Base-by-base conservation (phyloP, 345 rosid species). In the Eucalyptus erythrocorys region DNA sequence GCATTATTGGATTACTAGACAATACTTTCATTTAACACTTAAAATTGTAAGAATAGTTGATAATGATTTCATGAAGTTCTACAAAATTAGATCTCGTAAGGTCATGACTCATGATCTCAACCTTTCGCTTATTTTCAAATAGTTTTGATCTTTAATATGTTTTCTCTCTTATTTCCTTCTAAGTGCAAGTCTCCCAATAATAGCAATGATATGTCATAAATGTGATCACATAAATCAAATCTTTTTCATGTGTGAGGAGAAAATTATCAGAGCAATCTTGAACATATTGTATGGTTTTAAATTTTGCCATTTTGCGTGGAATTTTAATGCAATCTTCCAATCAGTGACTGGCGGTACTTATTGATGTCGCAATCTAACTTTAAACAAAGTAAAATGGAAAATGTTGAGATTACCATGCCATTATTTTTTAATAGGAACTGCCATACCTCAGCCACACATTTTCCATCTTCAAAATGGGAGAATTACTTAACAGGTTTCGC, bases 111-210 rank as follows among this genome's bases (percentile, higher is more conserved):
- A 1, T 4, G 61, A 55, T 24, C 61, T 55, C 61, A 1, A 5
- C 61, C 12, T 55, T 55, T 55, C 61, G 13, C 3, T 55, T 55
- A 55, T 55, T 55, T 2, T 55, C 26, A 55, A 55, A 55, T 55
- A 55, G 27, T 55, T 55, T 22, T 55, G 30, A 55, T 55, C 61
- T 55, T 55, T 55, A 3, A 55, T 22, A 24, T 55, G 30, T 55
- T 55, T 8, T 55, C 12, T 22, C 61, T 55, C 61, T 9, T 24
- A 22, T 55, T 55, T 55, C 61, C 61, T 55, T 55, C 2, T 55
- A 22, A 55, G 3, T 51, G 55, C 61, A 22, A 22, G 1, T 55
- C 1, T 1, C 61, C 6, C 0, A 1, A 22, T 4, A 9, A 55
- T 55, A 22, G 30, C 12, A 55, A 1, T 2, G 2, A 55, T 22